Evolutionary conservation across 768 basidiomycete genomes (phyloP), one percentile per base, ranked within the genome.

Genomic region (Suillus placidus): DNA sequence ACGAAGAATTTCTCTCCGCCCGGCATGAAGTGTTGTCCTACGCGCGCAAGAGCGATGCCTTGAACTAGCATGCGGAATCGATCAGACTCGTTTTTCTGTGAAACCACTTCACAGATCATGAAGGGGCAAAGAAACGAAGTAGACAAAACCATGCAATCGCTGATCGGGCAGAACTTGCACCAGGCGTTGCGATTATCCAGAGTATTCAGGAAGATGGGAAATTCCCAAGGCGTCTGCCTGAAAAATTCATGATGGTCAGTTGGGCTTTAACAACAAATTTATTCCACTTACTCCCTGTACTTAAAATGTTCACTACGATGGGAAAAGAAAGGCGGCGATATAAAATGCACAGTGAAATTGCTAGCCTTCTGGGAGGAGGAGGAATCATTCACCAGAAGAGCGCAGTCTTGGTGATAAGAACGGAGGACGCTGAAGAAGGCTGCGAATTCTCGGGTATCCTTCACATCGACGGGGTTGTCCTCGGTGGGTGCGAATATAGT

Each of bases 1-100:
- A 71, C 47, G 14, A 71, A 71, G 58, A 69, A 67, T 37, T 9
- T n/a, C 6, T 9, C 23, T 12, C 6, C 6, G 1, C 34, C 4
- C 38, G 38, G 4, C 12, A 66, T 7, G 3, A 69, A 54, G 14
- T 12, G 45, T 8, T 61, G 26, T 6, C 66, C 64, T 0, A 51
- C 14, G 1, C 64, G 58, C 2, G 62, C 68, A 16, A 62, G 18
- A 2, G 63, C 34, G 2, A 52, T 69, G 2, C 64, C 68, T 26
- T 71, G n/a, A 20, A 71, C 6, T 12, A 71, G 68, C 70, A 71
- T 71, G 2, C 65, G 49, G 10, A 1, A 49, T 9, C 51, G 54
- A 18, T 55, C 64, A 0, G 0, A 0, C 30, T 62, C 12, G 1
- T 12, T 1, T n/a, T 9, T 18, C 1, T 62, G 9, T 5, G 62